phyloP scores from a whole-genome alignment of 371 early-diverging fungal genomes.

The Racocetra persica region DNA sequence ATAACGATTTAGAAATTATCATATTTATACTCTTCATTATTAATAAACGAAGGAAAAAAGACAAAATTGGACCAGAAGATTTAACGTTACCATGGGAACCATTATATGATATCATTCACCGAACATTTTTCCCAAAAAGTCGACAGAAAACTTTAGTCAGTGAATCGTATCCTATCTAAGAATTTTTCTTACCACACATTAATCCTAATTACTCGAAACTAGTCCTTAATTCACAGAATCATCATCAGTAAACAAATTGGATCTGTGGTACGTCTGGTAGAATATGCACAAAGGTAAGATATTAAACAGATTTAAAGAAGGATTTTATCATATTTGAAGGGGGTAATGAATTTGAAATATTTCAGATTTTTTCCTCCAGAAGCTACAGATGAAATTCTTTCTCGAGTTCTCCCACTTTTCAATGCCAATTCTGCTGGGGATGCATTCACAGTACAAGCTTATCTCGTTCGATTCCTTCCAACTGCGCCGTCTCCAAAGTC shows the following conservation, averaged over 20 bases:
- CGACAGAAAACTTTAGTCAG: conserved; percentile 67
- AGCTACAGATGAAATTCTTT: conserved; percentile 74
- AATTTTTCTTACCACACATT: not conserved
- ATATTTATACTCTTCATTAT: not conserved
- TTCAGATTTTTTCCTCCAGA: conserved; percentile 70
- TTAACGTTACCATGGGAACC: conserved; percentile 77
- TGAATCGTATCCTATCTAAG: conserved; percentile 41
- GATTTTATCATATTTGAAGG: conserved; percentile 8
- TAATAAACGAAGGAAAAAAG: conserved; percentile 49
- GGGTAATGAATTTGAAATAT: conserved; percentile 34
- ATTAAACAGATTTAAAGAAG: conserved; percentile 35
- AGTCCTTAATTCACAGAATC: not conserved
- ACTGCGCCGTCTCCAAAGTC: conserved; percentile 51
- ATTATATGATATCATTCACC: conserved; percentile 67
- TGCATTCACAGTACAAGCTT: conserved; percentile 63
- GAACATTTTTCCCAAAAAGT: conserved; percentile 65
- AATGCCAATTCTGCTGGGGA: conserved; percentile 63
- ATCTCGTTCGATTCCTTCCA: conserved; percentile 69
- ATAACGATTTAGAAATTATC: not conserved
- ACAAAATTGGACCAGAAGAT: conserved; percentile 56
- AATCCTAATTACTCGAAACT: not conserved
- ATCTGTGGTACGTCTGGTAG: conserved; percentile 39
- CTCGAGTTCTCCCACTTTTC: conserved; percentile 72
- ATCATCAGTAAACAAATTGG: conserved; percentile 38
- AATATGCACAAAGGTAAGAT: conserved; percentile 42